Percentiles rank a stretch among this genome's conserved stretches.
These are phyloP conservation scores for Sordariomycetes sp. DNA, from an alignment of 2,329 filamentous ascomycete species.

Conservation along the genomic window DNA sequence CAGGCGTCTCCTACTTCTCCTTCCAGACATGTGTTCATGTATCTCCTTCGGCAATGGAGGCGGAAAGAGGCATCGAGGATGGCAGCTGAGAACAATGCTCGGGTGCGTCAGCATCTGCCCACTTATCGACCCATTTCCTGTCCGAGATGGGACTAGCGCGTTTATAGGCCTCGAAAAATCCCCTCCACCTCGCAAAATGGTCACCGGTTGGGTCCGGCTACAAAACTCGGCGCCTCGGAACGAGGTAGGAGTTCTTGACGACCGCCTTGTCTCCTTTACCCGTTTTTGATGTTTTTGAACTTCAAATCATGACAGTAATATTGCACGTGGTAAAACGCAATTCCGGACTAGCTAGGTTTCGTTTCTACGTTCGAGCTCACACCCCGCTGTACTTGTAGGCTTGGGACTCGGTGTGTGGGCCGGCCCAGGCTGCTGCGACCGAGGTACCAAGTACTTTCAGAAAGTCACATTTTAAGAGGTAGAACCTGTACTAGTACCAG, in stretches of 20 bases:
- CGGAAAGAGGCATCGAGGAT: not conserved
- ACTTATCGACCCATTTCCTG: conserved; percentile 2
- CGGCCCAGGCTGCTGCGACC: not conserved
- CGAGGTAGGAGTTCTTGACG: not conserved
- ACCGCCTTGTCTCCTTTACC: too few relatives aligned
- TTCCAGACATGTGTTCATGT: too few relatives aligned
- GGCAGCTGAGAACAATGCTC: not conserved
- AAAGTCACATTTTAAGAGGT: not conserved
- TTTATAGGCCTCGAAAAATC: not conserved
- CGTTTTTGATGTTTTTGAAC: too few relatives aligned
- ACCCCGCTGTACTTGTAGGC: not conserved
- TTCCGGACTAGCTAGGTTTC: not conserved
- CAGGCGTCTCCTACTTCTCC: too few relatives aligned
- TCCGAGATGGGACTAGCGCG: not conserved
- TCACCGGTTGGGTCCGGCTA: not conserved
- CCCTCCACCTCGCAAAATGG: not conserved
- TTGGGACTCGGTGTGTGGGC: not conserved
- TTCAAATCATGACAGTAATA: too few relatives aligned
- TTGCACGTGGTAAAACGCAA: too few relatives aligned
- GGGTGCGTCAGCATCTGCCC: conserved; percentile 2
- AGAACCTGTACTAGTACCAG: not conserved
- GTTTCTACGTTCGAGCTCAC: not conserved
- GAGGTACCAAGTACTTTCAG: not conserved
- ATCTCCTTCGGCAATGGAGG: too few relatives aligned
- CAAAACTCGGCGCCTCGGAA: not conserved